Conservation (phyloP, 305 asterid species). For the Coffea humblotiana region DNA sequence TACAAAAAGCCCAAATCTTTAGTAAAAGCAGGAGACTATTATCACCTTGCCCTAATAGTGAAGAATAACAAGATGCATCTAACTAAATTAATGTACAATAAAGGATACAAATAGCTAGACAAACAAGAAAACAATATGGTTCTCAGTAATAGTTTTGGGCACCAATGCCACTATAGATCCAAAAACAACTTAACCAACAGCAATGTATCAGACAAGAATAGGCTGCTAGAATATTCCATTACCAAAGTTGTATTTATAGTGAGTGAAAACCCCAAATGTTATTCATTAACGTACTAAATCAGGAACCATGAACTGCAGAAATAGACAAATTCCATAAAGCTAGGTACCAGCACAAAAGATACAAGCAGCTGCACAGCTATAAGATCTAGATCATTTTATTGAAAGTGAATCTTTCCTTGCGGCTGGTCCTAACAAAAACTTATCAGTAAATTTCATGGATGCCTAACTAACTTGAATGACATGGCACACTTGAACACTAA, state of each 20-base stretch:
- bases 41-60: neutral
- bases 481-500: constrained; percentile 32
- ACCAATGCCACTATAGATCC: neutral
- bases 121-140: neutral
- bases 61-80: neutral
- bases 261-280: neutral
- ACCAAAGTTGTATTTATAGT: neutral
- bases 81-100: no score
- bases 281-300: neutral
- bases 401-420: no score
- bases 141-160: neutral
- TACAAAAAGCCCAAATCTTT: no score
- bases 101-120: no score
- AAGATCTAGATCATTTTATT: neutral
- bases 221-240: neutral
- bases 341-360: neutral
- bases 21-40: no score
- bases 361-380: neutral
- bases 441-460: neutral
- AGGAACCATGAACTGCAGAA: neutral
- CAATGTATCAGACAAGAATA: neutral
- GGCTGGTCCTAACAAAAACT: neutral
- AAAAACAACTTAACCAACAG: neutral
- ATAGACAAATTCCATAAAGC: neutral
- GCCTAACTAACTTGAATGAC: neutral